phyloP scores from a whole-genome alignment of 148 eudicot species.

The Pouteria glomerata region DNA sequence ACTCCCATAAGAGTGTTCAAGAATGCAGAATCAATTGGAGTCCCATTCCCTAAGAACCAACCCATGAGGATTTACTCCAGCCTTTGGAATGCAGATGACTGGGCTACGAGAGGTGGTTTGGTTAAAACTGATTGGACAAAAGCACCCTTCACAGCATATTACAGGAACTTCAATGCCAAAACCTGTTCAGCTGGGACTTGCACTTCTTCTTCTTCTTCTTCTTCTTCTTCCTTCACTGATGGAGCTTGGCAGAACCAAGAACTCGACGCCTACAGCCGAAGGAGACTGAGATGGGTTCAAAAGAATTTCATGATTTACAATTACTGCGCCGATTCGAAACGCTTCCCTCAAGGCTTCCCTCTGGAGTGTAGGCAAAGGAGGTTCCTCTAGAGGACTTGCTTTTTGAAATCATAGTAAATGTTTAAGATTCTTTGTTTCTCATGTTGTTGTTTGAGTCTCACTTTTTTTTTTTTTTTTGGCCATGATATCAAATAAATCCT shows the following conservation, averaged over 20 bases:
- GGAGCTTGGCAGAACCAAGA: slow-evolving; percentile 36
- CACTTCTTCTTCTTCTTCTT: slow-evolving; percentile 8
- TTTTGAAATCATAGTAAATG: not conserved
- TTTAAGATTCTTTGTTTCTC: not conserved
- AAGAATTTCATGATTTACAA: slow-evolving; percentile 43
- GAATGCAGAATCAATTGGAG: slow-evolving; percentile 32
- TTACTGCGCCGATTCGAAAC: slow-evolving; percentile 39
- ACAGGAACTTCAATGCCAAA: slow-evolving; percentile 39
- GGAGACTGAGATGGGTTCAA: slow-evolving; percentile 46
- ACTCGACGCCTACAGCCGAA: slow-evolving; percentile 28
- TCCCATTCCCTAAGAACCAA: slow-evolving; percentile 45
- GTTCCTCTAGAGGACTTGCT: not conserved
- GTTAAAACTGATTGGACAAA: slow-evolving; percentile 53
- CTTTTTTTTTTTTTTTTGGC: too few relatives aligned
- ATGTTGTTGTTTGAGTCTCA: too few relatives aligned
- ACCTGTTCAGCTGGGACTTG: slow-evolving; percentile 23
- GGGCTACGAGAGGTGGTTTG: slow-evolving; percentile 56
- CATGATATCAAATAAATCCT: too few relatives aligned
- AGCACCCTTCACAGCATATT: slow-evolving; percentile 52
- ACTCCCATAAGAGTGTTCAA: slow-evolving; percentile 36
- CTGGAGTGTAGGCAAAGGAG: slow-evolving; percentile 35
- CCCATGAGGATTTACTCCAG: slow-evolving; percentile 51
- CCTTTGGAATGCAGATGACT: slow-evolving; percentile 58
- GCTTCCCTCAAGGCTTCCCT: slow-evolving; percentile 44
- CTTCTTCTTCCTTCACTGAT: not conserved